Percentiles rank a stretch among this genome's conserved stretches.
phyloP scores from a whole-genome alignment of 148 eudicot species.

The Diospyros lotus region DNA sequence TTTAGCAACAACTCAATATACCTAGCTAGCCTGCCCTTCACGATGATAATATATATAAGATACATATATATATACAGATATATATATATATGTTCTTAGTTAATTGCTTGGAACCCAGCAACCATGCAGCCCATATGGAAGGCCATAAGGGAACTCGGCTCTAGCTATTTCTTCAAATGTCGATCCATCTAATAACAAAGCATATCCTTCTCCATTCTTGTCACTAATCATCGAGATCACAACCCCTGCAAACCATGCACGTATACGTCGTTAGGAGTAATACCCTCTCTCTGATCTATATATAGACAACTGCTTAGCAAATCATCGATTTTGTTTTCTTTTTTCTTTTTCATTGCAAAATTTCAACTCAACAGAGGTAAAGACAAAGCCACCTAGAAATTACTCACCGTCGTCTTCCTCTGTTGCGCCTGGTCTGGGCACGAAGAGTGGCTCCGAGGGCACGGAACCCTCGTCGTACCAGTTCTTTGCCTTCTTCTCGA shows the following conservation, averaged over 20 bases:
- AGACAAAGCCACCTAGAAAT: too few relatives aligned
- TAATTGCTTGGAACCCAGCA: constrained; percentile 73
- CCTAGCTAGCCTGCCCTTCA: too few relatives aligned
- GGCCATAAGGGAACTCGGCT: constrained; percentile 93
- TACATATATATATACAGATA: too few relatives aligned
- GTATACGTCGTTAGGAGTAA: too few relatives aligned
- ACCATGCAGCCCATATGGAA: constrained; percentile 96
- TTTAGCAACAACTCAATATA: too few relatives aligned
- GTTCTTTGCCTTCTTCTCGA: constrained; percentile 67
- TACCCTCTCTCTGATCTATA: too few relatives aligned
- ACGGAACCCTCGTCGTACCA: constrained; percentile 82
- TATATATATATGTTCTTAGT: background rate
- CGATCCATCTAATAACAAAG: constrained; percentile 68
- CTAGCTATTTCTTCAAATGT: constrained; percentile 87
- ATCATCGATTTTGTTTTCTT: too few relatives aligned
- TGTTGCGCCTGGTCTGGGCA: constrained; percentile 82
- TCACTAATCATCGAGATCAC: constrained; percentile 84
- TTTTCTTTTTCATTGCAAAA: background rate
- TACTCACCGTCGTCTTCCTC: constrained; percentile 86
- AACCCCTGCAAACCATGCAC: constrained; percentile 44
- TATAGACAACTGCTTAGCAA: too few relatives aligned
- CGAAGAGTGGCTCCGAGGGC: constrained; percentile 93
- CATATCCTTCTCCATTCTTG: constrained; percentile 87
- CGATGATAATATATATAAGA: too few relatives aligned
- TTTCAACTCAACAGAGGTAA: too few relatives aligned